Evolutionary conservation across 2,329 filamentous ascomycete species (phyloP).

Genomic region (Ascochyta koolunga): DNA sequence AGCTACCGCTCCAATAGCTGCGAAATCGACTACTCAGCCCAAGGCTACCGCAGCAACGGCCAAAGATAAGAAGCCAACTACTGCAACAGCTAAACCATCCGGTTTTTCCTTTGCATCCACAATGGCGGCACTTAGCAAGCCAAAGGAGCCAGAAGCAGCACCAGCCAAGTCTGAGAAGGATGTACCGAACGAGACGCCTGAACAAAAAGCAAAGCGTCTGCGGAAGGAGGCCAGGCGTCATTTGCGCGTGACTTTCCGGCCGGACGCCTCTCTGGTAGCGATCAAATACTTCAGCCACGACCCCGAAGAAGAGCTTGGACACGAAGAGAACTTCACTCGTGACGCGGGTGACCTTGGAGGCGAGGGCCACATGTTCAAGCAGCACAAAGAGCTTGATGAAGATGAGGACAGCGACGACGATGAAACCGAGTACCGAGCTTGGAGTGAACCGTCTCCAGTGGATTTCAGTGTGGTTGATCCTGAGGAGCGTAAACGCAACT

Average conservation of each 20-base stretch:
- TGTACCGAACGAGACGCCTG: constrained; percentile 66
- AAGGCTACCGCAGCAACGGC: constrained; percentile 32
- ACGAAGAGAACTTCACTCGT: constrained; percentile 70
- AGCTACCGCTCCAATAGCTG: constrained; percentile 25
- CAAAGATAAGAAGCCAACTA: constrained; percentile 39
- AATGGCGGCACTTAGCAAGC: constrained; percentile 56
- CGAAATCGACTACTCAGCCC: constrained; percentile 29
- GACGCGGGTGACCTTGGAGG: constrained; percentile 76
- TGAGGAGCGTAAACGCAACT: constrained; percentile 53
- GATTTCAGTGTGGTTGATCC: constrained; percentile 52
- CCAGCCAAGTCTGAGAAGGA: constrained; percentile 59
- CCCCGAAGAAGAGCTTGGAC: constrained; percentile 71
- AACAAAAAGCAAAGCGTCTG: constrained; percentile 70
- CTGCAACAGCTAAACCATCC: constrained; percentile 36
- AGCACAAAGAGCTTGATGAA: constrained; percentile 69
- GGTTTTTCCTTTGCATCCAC: constrained; percentile 49
- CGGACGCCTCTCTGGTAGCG: constrained; percentile 69
- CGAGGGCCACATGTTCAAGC: constrained; percentile 62
- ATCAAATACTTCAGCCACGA: constrained; percentile 75
- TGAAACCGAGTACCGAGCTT: constrained; percentile 42
- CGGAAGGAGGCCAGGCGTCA: constrained; percentile 75
- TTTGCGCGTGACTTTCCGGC: constrained; percentile 73
- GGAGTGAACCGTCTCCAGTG: constrained; percentile 43
- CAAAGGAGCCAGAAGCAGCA: constrained; percentile 58
- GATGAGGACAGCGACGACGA: constrained; percentile 66